phyloP scores from a whole-genome alignment of 2,329 filamentous ascomycete species.

The Neofusicoccum sp. region DNA sequence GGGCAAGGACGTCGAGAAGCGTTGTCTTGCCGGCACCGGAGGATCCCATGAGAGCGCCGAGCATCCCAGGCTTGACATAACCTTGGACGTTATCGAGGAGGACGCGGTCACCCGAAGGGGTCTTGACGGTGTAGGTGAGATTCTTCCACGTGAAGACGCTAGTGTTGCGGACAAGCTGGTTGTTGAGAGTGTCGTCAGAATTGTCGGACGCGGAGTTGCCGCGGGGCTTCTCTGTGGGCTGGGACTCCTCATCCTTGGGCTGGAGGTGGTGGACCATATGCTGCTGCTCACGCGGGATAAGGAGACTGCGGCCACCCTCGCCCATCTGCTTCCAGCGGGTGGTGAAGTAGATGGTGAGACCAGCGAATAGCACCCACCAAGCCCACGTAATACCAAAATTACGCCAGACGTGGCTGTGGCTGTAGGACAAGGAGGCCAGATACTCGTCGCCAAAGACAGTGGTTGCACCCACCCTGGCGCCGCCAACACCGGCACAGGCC shows the following conservation, averaged over 20 bases:
- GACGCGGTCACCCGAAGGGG: conserved; percentile 23
- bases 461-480: conserved; percentile 54
- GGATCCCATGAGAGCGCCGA: conserved; percentile 23
- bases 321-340: conserved; percentile 58
- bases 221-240: conserved; percentile 22
- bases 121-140: conserved; percentile 22
- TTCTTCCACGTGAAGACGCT: conserved; percentile 68
- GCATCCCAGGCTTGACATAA: conserved; percentile 23
- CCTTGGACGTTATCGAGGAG: conserved; percentile 25
- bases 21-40: conserved; percentile 22
- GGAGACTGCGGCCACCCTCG: conserved; percentile 56
- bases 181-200: conserved; percentile 29
- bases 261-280: conserved; percentile 30
- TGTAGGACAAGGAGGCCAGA: conserved; percentile 53
- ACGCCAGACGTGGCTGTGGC: conserved; percentile 32
- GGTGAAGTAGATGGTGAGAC: conserved; percentile 61
- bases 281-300: conserved; percentile 62
- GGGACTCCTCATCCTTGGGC: conserved; percentile 55
- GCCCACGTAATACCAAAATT: conserved; percentile 51
- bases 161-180: conserved; percentile 61
- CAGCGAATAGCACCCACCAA: conserved; percentile 64
- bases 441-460: conserved; percentile 62
- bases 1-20: conserved; percentile 16
- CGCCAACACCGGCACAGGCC: conserved; percentile 61
- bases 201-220: neutral